A percentile compares a stretch with the other conserved stretches of the same genome.
These are phyloP conservation scores for Dioszegia hungarica DNA, from an alignment of 768 basidiomycete species.

Conservation along the genomic window DNA sequence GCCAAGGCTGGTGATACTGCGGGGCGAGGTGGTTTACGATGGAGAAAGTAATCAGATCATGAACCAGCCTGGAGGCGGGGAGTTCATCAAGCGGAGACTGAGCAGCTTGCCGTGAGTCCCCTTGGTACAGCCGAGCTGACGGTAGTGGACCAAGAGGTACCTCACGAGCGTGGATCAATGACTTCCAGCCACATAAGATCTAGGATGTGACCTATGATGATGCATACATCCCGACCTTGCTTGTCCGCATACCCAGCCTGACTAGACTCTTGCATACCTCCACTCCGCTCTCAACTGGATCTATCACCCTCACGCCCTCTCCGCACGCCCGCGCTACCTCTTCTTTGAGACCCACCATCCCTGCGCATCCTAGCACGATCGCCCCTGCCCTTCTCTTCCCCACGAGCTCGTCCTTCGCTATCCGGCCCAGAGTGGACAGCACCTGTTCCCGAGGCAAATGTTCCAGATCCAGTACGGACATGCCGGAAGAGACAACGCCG, in stretches of 20 bases:
- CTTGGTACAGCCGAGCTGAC: neutral
- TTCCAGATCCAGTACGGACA: slow-evolving; percentile 35
- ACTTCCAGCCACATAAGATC: slow-evolving; percentile 18
- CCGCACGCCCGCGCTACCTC: slow-evolving; percentile 20
- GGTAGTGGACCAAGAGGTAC: slow-evolving; percentile 22
- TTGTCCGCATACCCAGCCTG: slow-evolving; percentile 17
- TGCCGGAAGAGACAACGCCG: slow-evolving; percentile 31
- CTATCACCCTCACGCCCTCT: slow-evolving; percentile 22
- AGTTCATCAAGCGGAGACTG: slow-evolving; percentile 25
- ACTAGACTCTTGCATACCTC: slow-evolving; percentile 23
- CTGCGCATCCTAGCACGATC: slow-evolving; percentile 35
- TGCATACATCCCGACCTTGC: slow-evolving; percentile 30
- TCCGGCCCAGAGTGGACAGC: slow-evolving; percentile 2
- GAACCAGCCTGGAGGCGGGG: slow-evolving; percentile 13
- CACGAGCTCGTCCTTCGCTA: slow-evolving; percentile 17
- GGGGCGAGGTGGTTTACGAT: slow-evolving; percentile 25
- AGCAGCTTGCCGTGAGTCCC: slow-evolving; percentile 25
- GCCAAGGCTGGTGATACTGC: slow-evolving; percentile 37
- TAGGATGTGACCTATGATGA: neutral
- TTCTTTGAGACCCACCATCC: slow-evolving; percentile 36
- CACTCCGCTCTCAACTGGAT: slow-evolving; percentile 29
- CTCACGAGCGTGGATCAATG: slow-evolving; percentile 27
- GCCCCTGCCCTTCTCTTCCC: slow-evolving; percentile 19
- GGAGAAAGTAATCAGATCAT: slow-evolving; percentile 18
- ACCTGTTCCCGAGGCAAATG: slow-evolving; percentile 22